phyloP scores from a whole-genome alignment of 2,329 filamentous ascomycete genomes.

The Pestalotiopsis sp. region DNA sequence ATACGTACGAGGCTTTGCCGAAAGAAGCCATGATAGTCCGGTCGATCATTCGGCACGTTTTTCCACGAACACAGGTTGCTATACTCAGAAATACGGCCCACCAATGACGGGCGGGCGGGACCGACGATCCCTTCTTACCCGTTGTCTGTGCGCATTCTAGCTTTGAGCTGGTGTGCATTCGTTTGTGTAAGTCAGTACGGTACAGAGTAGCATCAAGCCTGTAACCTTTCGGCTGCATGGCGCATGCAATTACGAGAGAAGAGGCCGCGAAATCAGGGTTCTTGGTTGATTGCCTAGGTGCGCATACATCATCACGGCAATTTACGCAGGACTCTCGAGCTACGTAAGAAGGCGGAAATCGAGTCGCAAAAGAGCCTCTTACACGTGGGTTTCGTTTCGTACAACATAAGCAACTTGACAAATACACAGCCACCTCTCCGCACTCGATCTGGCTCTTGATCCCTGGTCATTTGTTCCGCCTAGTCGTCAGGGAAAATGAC shows the following conservation, averaged over 20 bases:
- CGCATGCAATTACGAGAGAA: background rate
- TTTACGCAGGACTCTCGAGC: background rate
- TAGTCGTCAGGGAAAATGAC: background rate
- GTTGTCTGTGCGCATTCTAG: background rate
- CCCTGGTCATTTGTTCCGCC: background rate
- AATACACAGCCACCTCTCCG: background rate
- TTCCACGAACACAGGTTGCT: background rate
- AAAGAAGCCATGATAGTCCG: conserved; percentile 6
- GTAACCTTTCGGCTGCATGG: background rate
- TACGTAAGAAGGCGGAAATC: background rate
- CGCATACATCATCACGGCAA: background rate
- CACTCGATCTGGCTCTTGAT: background rate
- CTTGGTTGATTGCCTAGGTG: background rate
- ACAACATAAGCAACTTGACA: background rate
- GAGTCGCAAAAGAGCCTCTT: too few relatives aligned
- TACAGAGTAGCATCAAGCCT: too few relatives aligned
- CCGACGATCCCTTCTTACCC: background rate
- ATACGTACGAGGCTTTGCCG: background rate
- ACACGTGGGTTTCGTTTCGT: too few relatives aligned
- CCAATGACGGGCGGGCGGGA: background rate
- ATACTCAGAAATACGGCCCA: conserved; percentile 4
- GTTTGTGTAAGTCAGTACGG: background rate
- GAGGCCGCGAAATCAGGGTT: background rate
- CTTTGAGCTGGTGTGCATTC: background rate
- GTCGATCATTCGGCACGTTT: background rate